Percentiles rank a stretch among this genome's conserved stretches.
Evolutionary conservation across 768 basidiomycete genomes (phyloP).

Genomic region (Paxillus involutus): DNA sequence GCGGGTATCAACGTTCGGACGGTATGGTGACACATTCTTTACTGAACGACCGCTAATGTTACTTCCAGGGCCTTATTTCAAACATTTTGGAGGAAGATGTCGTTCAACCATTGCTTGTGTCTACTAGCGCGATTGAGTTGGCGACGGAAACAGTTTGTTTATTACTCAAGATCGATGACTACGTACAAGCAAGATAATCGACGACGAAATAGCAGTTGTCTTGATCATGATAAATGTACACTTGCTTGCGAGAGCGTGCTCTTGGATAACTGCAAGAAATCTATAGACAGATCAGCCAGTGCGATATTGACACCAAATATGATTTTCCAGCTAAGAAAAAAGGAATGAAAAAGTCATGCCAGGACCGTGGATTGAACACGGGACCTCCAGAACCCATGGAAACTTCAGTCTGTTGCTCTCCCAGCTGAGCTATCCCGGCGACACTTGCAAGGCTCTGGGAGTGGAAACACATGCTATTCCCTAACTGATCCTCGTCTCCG

Average conservation of each 20-base stretch:
- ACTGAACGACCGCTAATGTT: conserved; percentile 5
- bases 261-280: no score
- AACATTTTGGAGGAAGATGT: conserved; percentile 98
- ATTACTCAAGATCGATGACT: conserved; percentile 94
- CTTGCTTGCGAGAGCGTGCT: not conserved
- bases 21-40: conserved; percentile 42
- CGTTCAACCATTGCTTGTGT: conserved; percentile 91
- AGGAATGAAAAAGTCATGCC: conserved; percentile 41
- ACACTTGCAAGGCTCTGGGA: accelerated
- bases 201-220: not conserved
- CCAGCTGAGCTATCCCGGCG: conserved; percentile 73
- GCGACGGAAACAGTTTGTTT: conserved; percentile 98
- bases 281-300: no score
- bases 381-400: conserved; percentile 64
- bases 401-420: conserved; percentile 74
- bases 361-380: conserved; percentile 79
- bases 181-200: conserved; percentile 73
- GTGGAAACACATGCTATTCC: not conserved
- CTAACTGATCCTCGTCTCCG: not conserved
- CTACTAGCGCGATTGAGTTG: conserved; percentile 93
- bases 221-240: not conserved
- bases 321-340: not conserved
- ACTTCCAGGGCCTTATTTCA: conserved; percentile 82
- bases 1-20: conserved; percentile 99
- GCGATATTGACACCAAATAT: no score